Percentiles rank a stretch among this genome's conserved stretches.
Conservation (phyloP, 352 stramenopile species). For the Phytophthora aleatoria region DNA sequence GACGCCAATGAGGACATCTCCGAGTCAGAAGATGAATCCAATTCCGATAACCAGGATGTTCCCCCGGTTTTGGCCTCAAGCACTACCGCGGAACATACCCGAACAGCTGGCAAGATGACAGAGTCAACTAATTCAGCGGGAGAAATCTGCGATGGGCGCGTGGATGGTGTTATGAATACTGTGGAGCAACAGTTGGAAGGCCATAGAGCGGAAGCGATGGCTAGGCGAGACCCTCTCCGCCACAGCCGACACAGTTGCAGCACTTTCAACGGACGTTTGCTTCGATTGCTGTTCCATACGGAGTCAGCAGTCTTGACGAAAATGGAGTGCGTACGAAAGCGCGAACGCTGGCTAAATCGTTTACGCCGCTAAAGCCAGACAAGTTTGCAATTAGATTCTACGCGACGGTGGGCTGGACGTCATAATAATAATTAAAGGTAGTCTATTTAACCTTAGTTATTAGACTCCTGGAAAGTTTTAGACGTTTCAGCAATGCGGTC, state of each 20-base stretch:
- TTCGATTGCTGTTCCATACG: not conserved
- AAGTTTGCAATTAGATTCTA: too few relatives aligned
- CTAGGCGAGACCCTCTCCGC: too few relatives aligned
- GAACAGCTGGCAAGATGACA: not conserved
- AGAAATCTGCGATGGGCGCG: not conserved
- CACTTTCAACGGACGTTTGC: not conserved
- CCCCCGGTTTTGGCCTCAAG: not conserved
- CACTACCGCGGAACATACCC: not conserved
- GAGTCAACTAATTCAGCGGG: not conserved
- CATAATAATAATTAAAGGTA: too few relatives aligned
- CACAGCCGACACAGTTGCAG: too few relatives aligned
- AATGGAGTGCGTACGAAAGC: not conserved
- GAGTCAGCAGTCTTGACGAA: not conserved
- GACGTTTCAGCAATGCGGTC: too few relatives aligned
- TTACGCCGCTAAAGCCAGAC: too few relatives aligned
- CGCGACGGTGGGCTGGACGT: too few relatives aligned
- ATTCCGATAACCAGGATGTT: not conserved
- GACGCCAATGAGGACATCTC: not conserved
- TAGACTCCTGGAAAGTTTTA: too few relatives aligned
- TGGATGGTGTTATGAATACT: too few relatives aligned
- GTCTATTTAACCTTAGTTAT: too few relatives aligned
- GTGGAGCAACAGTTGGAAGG: too few relatives aligned
- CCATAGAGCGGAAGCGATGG: not conserved
- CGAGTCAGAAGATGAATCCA: not conserved
- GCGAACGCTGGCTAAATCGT: too few relatives aligned